These are phyloP conservation scores for Isatis tinctoria DNA, from an alignment of 345 rosid species.

Conservation along the genomic window DNA sequence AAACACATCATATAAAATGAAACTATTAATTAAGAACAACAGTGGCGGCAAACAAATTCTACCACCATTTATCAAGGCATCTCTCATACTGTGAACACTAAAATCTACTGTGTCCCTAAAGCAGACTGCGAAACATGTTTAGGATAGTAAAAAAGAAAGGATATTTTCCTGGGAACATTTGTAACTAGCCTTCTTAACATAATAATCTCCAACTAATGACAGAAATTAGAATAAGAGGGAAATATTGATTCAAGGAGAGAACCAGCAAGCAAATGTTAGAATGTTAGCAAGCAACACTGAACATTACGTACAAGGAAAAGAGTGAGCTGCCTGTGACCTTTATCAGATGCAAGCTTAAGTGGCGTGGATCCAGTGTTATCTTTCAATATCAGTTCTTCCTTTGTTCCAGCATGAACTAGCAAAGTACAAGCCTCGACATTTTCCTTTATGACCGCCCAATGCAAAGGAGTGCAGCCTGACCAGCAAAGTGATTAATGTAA, in stretches of 20 bases:
- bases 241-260: not conserved
- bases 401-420: constrained; percentile 88
- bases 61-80: not conserved
- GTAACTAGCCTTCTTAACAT: not conserved
- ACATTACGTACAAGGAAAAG: constrained; percentile 81
- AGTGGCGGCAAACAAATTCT: not conserved
- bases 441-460: constrained; percentile 86
- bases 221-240: not conserved
- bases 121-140: not conserved
- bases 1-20: not conserved
- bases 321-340: constrained; percentile 87
- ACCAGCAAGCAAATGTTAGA: not conserved
- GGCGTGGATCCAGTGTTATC: constrained; percentile 91
- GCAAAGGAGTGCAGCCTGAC: constrained; percentile 94
- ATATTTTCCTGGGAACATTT: too few relatives aligned
- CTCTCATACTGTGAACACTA: constrained; percentile 8
- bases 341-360: constrained; percentile 79
- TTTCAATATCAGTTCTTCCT: constrained; percentile 63
- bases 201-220: not conserved
- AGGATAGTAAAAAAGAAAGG: not conserved
- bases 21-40: not conserved
- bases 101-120: not conserved
- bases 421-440: constrained; percentile 74
- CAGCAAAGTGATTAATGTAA: constrained; percentile 9
- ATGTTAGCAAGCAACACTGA: constrained; percentile 23